Percentiles rank a stretch among this genome's conserved stretches.
phyloP scores from a whole-genome alignment of 805 yeast genomes.

The Candida awuae region DNA sequence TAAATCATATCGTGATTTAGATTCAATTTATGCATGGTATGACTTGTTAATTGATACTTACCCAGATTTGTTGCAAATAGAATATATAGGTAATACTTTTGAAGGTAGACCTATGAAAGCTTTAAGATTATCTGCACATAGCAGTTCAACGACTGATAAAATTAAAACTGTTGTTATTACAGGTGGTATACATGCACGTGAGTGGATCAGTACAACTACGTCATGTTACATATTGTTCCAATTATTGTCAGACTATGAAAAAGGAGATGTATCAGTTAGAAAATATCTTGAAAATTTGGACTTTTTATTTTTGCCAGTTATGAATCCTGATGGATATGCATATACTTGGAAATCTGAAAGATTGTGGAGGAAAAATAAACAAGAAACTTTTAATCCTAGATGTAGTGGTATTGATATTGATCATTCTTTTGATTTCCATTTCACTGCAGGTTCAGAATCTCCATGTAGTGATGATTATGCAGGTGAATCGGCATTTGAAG shows the following conservation, averaged over 20 bases:
- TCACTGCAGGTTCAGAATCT: conserved; percentile 50
- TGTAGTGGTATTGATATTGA: conserved; percentile 85
- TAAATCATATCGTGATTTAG: conserved; percentile 57
- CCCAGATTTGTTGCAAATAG: conserved; percentile 56
- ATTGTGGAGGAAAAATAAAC: conserved; percentile 85
- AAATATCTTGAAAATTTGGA: conserved; percentile 51
- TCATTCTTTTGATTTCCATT: conserved; percentile 71
- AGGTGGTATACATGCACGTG: conserved; percentile 85
- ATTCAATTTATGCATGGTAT: conserved; percentile 66
- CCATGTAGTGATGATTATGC: conserved; percentile 82
- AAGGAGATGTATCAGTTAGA: conserved; percentile 32
- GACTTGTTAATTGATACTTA: conserved; percentile 51
- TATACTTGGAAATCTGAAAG: conserved; percentile 76
- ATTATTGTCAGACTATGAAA: conserved; percentile 41
- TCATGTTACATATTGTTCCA: conserved; percentile 48
- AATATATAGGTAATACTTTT: conserved; percentile 64
- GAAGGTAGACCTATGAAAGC: conserved; percentile 70
- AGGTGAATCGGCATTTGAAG: conserved; percentile 67
- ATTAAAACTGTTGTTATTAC: conserved; percentile 64
- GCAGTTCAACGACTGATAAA: conserved; percentile 24
- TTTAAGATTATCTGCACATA: conserved; percentile 50
- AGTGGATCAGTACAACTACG: conserved; percentile 75
- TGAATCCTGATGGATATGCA: conserved; percentile 87
- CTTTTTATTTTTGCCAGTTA: conserved; percentile 71
- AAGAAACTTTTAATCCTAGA: conserved; percentile 53